Conservation (phyloP, 306 rosid genomes). For the Ormosia semicastrata region DNA sequence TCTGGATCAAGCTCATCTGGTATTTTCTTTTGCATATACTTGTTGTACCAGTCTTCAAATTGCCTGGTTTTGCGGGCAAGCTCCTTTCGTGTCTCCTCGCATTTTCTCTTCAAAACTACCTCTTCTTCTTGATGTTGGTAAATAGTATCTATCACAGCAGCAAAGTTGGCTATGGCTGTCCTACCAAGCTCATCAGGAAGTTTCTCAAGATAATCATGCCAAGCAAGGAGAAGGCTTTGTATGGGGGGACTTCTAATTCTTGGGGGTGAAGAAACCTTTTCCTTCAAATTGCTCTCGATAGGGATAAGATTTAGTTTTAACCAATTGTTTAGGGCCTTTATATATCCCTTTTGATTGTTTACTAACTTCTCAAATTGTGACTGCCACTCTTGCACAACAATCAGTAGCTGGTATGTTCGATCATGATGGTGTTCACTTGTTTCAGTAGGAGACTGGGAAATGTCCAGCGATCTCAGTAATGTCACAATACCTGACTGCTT, state of each 20-base stretch:
- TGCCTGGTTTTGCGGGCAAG: slow-evolving; percentile 64
- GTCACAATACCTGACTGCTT: slow-evolving; percentile 42
- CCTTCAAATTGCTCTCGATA: slow-evolving; percentile 83
- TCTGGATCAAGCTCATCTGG: slow-evolving; percentile 52
- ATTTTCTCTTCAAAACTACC: slow-evolving; percentile 57
- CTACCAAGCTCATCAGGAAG: slow-evolving; percentile 75
- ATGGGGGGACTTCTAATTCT: slow-evolving; percentile 67
- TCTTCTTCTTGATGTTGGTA: slow-evolving; percentile 63
- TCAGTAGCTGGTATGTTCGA: slow-evolving; percentile 66
- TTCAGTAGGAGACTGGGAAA: slow-evolving; percentile 71
- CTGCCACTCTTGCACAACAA: slow-evolving; percentile 78
- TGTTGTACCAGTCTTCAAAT: slow-evolving; percentile 76
- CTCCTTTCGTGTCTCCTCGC: slow-evolving; percentile 77
- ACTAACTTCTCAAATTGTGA: slow-evolving; percentile 63
- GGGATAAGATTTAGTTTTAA: slow-evolving; percentile 81
- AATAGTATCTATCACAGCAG: slow-evolving; percentile 61
- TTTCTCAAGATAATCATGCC: slow-evolving; percentile 82
- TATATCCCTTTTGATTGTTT: slow-evolving; percentile 69
- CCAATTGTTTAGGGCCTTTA: slow-evolving; percentile 69
- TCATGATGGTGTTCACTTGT: slow-evolving; percentile 84
- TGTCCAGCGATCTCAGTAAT: slow-evolving; percentile 51
- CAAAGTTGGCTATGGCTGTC: slow-evolving; percentile 69
- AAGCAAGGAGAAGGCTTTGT: slow-evolving; percentile 59
- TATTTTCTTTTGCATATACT: slow-evolving; percentile 55
- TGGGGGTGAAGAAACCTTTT: slow-evolving; percentile 92